Evolutionary conservation across 306 rosid species (phyloP).

Genomic region (Sechiopsis laciniata): DNA sequence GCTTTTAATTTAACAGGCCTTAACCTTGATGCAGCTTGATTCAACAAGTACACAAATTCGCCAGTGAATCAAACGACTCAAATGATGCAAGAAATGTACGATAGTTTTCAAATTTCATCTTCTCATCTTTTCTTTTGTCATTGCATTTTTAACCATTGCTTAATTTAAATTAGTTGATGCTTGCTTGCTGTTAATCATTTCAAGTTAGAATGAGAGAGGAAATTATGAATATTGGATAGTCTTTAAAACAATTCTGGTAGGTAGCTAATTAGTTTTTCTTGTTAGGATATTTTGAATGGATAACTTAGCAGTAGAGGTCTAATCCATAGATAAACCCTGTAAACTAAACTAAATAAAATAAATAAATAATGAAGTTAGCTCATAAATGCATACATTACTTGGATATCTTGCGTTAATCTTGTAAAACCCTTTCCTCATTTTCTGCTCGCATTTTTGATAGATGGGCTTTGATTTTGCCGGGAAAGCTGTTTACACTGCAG

Average conservation of each 20-base stretch:
- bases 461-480: slow-evolving; percentile 94
- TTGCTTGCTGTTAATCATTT: not conserved
- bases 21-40: slow-evolving; percentile 63
- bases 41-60: slow-evolving; percentile 79
- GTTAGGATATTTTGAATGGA: not conserved
- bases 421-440: slow-evolving; percentile 15
- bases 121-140: not conserved
- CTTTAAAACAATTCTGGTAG: no score
- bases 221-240: not conserved
- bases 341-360: not conserved
- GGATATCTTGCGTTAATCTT: not conserved
- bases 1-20: slow-evolving; percentile 25
- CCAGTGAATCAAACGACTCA: slow-evolving; percentile 65
- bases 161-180: not conserved
- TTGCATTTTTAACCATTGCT: not conserved
- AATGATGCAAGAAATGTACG: slow-evolving; percentile 82
- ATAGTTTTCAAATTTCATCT: slow-evolving; percentile 24
- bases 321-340: not conserved
- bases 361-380: not conserved
- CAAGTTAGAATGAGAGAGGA: not conserved
- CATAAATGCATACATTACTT: not conserved
- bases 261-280: no score
- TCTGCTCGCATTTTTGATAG: slow-evolving; percentile 32
- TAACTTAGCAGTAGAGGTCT: not conserved
- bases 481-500: slow-evolving; percentile 80